Conservation (phyloP, 495 filamentous ascomycete genomes). For the Lasiosphaeria ovina region DNA sequence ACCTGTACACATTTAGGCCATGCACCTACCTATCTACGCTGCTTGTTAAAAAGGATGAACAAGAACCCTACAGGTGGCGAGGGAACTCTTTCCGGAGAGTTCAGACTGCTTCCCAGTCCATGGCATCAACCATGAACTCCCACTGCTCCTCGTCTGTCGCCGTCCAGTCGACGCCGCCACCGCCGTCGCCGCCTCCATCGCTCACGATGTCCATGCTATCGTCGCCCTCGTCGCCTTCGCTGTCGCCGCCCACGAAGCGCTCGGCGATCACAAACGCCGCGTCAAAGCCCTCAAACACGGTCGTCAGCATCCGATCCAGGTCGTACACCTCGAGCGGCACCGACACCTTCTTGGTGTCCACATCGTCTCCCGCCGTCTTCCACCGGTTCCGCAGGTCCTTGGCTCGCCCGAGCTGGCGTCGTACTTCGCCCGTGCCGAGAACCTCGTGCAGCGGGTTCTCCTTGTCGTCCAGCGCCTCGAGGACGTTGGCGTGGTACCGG, state of each 20-base stretch:
- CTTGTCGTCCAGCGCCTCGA: conserved; percentile 50
- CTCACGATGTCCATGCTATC: conserved; percentile 12
- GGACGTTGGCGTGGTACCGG: conserved; percentile 63
- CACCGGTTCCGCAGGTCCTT: conserved; percentile 67
- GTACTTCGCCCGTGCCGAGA: conserved; percentile 49
- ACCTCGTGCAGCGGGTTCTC: conserved; percentile 50
- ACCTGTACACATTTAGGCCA: too few species aligned
- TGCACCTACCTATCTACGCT: too few species aligned
- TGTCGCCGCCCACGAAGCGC: conserved; percentile 18
- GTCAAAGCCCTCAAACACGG: conserved; percentile 42
- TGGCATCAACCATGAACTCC: conserved; percentile 63
- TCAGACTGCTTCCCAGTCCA: conserved; percentile 63
- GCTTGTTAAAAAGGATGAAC: too few species aligned
- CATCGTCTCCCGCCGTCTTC: conserved; percentile 59
- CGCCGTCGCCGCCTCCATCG: conserved; percentile 31
- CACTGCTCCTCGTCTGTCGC: conserved; percentile 43
- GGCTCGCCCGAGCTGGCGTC: conserved; percentile 50
- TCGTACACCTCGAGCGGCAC: conserved; percentile 53
- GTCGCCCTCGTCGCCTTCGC: conserved; percentile 1
- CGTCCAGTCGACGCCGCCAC: conserved; percentile 20
- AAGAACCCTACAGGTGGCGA: too few species aligned
- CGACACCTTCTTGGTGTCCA: conserved; percentile 40
- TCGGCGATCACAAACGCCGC: conserved; percentile 33
- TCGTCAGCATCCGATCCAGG: conserved; percentile 52
- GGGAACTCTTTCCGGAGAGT: too few species aligned